Evolutionary conservation across 1,284 basidiomycete species (phyloP).

Genomic region (Malassezia japonica): DNA sequence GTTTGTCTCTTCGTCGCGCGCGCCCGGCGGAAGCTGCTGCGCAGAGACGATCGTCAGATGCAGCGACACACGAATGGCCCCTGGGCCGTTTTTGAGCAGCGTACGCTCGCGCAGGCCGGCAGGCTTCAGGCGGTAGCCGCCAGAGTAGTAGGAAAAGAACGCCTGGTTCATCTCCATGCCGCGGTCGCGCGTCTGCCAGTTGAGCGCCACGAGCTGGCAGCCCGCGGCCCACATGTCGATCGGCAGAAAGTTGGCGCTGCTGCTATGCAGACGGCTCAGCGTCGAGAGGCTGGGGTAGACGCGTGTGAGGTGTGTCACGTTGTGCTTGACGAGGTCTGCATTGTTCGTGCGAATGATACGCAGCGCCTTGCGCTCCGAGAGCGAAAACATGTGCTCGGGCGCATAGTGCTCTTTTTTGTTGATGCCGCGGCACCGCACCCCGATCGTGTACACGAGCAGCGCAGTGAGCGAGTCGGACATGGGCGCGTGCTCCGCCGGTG

Average conservation of each 20-base stretch:
- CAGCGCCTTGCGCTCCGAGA: constrained; percentile 62
- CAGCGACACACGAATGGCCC: constrained; percentile 23
- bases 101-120: constrained; percentile 59
- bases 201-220: constrained; percentile 86
- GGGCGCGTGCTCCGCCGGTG: constrained; percentile 2
- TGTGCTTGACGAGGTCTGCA: constrained; percentile 76
- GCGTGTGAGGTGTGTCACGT: constrained; percentile 70
- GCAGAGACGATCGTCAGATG: constrained; percentile 64
- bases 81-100: constrained; percentile 23
- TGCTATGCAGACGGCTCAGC: constrained; percentile 28
- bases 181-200: constrained; percentile 74
- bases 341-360: constrained; percentile 28
- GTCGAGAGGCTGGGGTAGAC: constrained; percentile 78
- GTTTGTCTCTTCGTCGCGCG: constrained; percentile 20
- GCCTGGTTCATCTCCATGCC: constrained; percentile 77
- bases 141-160: constrained; percentile 75
- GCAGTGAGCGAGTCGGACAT: constrained; percentile 67
- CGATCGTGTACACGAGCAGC: constrained; percentile 85
- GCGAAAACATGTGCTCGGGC: constrained; percentile 79
- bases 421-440: constrained; percentile 86
- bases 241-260: constrained; percentile 69
- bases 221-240: constrained; percentile 82
- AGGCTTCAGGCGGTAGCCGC: constrained; percentile 87
- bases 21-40: constrained; percentile 65
- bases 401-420: constrained; percentile 81